Base-by-base conservation (phyloP, 805 yeast genomes). In the Candida odintsovae region DNA sequence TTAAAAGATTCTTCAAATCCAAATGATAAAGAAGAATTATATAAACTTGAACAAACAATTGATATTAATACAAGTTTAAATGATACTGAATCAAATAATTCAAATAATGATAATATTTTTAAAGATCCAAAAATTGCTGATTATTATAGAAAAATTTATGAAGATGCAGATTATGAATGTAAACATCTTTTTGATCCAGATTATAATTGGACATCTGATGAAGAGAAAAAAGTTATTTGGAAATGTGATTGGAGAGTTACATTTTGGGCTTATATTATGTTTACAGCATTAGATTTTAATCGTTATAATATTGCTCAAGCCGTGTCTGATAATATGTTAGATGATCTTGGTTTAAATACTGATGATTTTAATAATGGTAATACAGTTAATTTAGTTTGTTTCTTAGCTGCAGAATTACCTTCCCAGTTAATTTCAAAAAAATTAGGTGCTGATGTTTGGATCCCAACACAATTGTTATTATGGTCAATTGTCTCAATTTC, bases 331-430 rank as follows among this genome's bases (percentile, higher is more conserved):
- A 72, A 77, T 51, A 53, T 82, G 54, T 61, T 82, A 43, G 64
- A 59, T 1, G 85, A 82, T 52, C 63, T 81, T 51, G 55, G 64
- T 1, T 55, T 83, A 58, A 71, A 72, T 11, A 78, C 83, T 15
- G 66, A 75, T 53, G 78, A 82, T 48, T 80, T 72, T 59, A 83
- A 83, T 58, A 58, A 67, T 20, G 88, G 86, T 18, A 75, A 69
- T 50, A 76, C 81, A 8, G 68, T 82, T 53, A 69, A 69, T 46
- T 19, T 41, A 19, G 65, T 76, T 5, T 66, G 72, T 37, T 82
- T 82, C 51, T 59, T 80, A 43, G 78, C 82, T 13, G 80, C 84
- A 13, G 87, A 82, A 59, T 60, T 82, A 13, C 88, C 87, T 0
- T 79, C 85, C 2, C 85, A 80, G 57, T 66, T 82, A 51, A 66